Evolutionary conservation across 805 yeast genomes (phyloP), one percentile per base, ranked within the genome.

Genomic region (Wickerhamiella kurtzmanii): DNA sequence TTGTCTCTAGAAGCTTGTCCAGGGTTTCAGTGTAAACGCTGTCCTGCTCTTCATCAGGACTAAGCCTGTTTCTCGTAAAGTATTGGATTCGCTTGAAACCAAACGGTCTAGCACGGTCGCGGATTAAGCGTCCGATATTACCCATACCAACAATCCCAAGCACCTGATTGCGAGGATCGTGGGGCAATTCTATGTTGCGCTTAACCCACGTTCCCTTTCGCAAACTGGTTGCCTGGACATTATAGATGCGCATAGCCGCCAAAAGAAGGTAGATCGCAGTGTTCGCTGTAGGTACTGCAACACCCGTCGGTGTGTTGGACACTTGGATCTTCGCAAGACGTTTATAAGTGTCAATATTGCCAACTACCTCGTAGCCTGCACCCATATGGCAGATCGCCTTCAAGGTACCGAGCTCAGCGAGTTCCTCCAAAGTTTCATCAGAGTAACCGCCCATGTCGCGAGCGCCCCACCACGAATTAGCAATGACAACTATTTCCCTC

Each of bases 141-240:
- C 82, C 82, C 74, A 77, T 67, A 1, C 82, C 82, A 43, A 76
- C 60, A 45, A 76, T 74, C 3, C 81, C 81, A 15, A 77, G 67
- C 2, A 66, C 65, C 51, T 67, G 67, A 11, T 72, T 72, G 48
- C 65, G 64, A 19, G 79, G 77, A 44, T 70, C 72, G 45, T 60
- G 63, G 19, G 79, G 80, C 22, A 65, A 50, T 3, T 59, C 60
- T 2, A 66, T 66, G 4, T 66, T 70, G n/a, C 63, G 68, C 11
- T 52, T 52, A 1, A 60, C 53, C 77, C 79, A 76, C 37, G 66
- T 57, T 40, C 79, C 80, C 25, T 62, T 57, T 2, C 66, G 56
- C 41, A 75, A 58, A 43, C 60, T 56, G 41, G 63, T 57, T 49
- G 68, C 72, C 22, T 76, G 73, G 38, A 53, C 50, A 53, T 61